These are phyloP conservation scores for Acanthamoeba sp. DNA, from an alignment of 208 protist species.

Conservation along the genomic window DNA sequence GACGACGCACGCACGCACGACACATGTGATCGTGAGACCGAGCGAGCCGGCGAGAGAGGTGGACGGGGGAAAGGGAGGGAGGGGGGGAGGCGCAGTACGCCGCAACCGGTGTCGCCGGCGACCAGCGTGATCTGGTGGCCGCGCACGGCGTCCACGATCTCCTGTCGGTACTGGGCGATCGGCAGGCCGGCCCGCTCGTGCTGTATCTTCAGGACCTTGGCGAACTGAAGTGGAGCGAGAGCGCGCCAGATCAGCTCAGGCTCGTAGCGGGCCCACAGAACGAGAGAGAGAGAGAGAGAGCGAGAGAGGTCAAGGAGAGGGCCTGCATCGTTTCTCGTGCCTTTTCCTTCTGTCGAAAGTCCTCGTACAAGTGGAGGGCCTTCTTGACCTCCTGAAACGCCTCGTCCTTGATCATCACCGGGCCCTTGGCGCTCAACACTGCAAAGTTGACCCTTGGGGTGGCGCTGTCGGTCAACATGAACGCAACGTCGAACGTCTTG, in stretches of 20 bases:
- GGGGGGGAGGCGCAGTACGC: not conserved
- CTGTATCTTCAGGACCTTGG: conserved; percentile 51
- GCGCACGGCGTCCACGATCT: conserved; percentile 81
- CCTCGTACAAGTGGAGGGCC: conserved; percentile 79
- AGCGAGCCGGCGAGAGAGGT: not conserved
- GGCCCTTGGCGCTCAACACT: not conserved
- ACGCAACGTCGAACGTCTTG: too few species aligned
- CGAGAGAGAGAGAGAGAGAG: conserved; percentile 3
- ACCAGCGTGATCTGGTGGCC: conserved; percentile 82
- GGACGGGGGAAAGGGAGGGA: not conserved
- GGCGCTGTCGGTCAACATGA: not conserved
- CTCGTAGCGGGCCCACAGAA: not conserved
- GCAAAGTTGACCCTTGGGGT: conserved; percentile 55
- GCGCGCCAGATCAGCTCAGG: not conserved
- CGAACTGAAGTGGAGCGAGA: not conserved
- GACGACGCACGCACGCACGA: not conserved
- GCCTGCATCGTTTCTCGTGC: conserved; percentile 37
- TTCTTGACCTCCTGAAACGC: conserved; percentile 66
- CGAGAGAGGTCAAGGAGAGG: conserved; percentile 1
- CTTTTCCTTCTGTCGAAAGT: conserved; percentile 82
- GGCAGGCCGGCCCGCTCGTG: conserved; percentile 75
- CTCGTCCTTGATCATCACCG: not conserved
- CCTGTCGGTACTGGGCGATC: conserved; percentile 77
- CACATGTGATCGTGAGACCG: not conserved
- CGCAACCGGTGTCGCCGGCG: conserved; percentile 87